These are phyloP conservation scores for Eucalyptus pauciflora DNA, from an alignment of 345 rosid species.

Conservation along the genomic window DNA sequence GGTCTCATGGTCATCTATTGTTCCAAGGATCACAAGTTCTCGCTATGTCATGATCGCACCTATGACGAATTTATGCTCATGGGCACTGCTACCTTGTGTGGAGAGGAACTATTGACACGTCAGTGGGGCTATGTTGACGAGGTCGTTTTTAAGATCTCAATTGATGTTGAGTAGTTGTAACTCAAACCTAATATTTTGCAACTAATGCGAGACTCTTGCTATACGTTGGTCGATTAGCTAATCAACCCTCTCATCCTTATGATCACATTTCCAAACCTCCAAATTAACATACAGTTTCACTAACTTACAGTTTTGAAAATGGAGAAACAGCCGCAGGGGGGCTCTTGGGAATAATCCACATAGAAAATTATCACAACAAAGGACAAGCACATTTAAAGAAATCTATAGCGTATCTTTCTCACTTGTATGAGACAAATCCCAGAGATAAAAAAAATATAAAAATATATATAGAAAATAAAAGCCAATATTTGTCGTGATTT, in stretches of 20 bases:
- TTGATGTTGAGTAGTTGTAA: neutral
- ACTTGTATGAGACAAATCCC: too few relatives aligned
- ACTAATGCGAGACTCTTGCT: neutral
- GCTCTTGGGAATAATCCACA: neutral
- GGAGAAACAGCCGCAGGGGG: neutral
- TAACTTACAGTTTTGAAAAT: neutral
- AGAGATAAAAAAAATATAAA: too few relatives aligned
- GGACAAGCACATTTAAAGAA: neutral
- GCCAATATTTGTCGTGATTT: too few relatives aligned
- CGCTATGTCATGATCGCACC: too few relatives aligned
- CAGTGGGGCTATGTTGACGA: neutral
- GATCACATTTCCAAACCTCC: neutral
- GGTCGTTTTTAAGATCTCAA: neutral
- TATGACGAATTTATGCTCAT: too few relatives aligned
- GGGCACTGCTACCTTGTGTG: too few relatives aligned
- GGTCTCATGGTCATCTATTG: too few relatives aligned
- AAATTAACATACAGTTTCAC: neutral
- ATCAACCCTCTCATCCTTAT: neutral
- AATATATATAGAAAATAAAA: too few relatives aligned
- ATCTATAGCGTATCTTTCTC: neutral
- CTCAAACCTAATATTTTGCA: neutral
- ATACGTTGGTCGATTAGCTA: neutral
- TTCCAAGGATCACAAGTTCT: too few relatives aligned
- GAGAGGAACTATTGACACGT: neutral
- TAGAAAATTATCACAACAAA: neutral